phyloP scores from a whole-genome alignment of 1,139 yeast species.

The Protomyces inouyei region DNA sequence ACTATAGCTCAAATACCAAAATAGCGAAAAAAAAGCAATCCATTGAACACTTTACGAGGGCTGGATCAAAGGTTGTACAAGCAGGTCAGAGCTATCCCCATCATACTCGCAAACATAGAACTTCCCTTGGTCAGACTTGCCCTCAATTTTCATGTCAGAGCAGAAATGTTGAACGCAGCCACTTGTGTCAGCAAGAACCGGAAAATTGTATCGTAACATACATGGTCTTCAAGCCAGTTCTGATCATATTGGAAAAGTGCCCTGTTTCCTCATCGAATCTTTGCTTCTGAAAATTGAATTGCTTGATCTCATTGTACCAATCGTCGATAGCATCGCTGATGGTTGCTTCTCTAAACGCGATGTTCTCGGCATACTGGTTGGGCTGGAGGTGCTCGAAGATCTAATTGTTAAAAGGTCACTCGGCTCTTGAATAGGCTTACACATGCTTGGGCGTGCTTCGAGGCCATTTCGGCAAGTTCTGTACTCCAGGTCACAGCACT shows the following conservation, averaged over 20 bases:
- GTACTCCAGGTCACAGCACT: background rate
- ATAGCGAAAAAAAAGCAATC: too few species aligned
- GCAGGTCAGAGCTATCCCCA: background rate
- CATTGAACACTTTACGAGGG: too few species aligned
- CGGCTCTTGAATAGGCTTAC: too few species aligned
- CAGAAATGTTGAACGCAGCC: background rate
- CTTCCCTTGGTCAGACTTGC: background rate
- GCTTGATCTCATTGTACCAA: conserved; percentile 15
- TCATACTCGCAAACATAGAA: background rate
- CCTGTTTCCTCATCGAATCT: background rate
- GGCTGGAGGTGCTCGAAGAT: background rate
- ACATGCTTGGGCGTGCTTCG: background rate
- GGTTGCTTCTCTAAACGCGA: conserved; percentile 1
- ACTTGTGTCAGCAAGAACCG: background rate
- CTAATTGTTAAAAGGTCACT: background rate
- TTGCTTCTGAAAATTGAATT: background rate
- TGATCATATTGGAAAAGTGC: background rate
- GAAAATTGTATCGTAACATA: background rate
- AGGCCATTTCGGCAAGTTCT: background rate
- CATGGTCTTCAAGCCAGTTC: background rate
- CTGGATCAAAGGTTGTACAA: too few species aligned
- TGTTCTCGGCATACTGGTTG: conserved; percentile 12
- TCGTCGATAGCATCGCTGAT: background rate
- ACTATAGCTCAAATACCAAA: too few species aligned
- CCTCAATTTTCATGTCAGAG: background rate